Evolutionary conservation across 2,329 filamentous ascomycete genomes (phyloP).

Genomic region (Paecilomyces formosus): DNA sequence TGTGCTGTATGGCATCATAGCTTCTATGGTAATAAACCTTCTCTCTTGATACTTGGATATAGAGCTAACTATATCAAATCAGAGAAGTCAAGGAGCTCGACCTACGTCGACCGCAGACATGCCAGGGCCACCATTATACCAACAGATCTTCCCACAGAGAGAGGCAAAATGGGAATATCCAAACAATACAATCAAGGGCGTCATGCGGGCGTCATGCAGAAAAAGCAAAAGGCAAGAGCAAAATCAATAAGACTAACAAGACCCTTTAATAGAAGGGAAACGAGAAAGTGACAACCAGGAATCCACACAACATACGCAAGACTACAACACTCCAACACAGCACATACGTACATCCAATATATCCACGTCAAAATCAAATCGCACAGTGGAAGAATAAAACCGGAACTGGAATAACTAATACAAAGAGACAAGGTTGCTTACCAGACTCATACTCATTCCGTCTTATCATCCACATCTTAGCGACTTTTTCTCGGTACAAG

Average conservation of each 20-base stretch:
- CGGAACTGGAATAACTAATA: conserved; percentile 1
- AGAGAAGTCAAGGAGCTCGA: background rate
- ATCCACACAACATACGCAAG: background rate
- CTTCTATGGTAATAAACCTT: background rate
- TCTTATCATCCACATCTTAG: conserved; percentile 40
- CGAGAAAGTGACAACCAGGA: background rate
- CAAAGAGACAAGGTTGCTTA: conserved; percentile 13
- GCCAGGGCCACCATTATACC: background rate
- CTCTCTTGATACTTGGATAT: background rate
- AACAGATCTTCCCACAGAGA: background rate
- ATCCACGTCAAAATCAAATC: background rate
- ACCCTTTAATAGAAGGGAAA: background rate
- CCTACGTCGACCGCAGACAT: background rate
- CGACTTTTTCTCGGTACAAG: conserved; percentile 43
- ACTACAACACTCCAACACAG: background rate
- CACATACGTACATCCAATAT: background rate
- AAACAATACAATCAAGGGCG: background rate
- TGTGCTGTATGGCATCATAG: too few relatives aligned
- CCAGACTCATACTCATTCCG: conserved; percentile 30
- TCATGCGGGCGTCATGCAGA: too few relatives aligned
- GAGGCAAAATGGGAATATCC: background rate
- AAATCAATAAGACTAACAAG: too few relatives aligned
- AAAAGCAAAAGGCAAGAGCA: background rate
- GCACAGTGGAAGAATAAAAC: background rate
- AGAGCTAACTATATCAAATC: background rate